Conservation (phyloP, 108 stramenopile species). For the Mediolabrus comicus region DNA sequence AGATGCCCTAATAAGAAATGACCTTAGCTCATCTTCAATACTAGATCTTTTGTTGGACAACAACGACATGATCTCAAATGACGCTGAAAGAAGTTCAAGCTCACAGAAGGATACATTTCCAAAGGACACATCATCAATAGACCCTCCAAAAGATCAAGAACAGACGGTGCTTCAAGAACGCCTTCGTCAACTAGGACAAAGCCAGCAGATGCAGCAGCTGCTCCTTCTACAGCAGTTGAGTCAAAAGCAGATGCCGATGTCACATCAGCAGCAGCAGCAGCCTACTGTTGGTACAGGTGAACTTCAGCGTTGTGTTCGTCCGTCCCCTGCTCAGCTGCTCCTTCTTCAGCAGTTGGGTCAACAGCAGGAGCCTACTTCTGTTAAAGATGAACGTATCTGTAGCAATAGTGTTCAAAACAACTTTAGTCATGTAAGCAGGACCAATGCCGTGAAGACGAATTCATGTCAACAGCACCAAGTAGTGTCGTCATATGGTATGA, state of each 20-base stretch:
- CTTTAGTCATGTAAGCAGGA: background rate
- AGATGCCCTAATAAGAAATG: background rate
- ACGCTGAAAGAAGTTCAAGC: background rate
- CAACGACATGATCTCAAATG: background rate
- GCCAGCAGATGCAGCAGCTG: background rate
- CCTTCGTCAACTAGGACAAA: background rate
- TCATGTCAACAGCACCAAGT: background rate
- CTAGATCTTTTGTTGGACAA: background rate
- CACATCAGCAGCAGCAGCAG: background rate
- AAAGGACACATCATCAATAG: too few relatives aligned
- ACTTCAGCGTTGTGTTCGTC: too few relatives aligned
- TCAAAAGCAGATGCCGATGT: background rate
- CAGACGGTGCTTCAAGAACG: background rate
- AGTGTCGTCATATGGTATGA: background rate
- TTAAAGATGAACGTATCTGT: background rate
- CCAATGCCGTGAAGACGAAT: background rate
- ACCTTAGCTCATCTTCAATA: background rate
- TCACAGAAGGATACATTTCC: background rate
- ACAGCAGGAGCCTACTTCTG: background rate
- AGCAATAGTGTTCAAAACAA: background rate
- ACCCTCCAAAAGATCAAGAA: background rate
- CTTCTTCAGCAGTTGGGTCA: background rate
- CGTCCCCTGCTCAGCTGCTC: too few relatives aligned
- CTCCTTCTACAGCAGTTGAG: background rate
- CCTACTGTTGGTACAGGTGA: background rate